Evolutionary conservation across 768 basidiomycete genomes (phyloP).

Genomic region (Termitomyces sp.): DNA sequence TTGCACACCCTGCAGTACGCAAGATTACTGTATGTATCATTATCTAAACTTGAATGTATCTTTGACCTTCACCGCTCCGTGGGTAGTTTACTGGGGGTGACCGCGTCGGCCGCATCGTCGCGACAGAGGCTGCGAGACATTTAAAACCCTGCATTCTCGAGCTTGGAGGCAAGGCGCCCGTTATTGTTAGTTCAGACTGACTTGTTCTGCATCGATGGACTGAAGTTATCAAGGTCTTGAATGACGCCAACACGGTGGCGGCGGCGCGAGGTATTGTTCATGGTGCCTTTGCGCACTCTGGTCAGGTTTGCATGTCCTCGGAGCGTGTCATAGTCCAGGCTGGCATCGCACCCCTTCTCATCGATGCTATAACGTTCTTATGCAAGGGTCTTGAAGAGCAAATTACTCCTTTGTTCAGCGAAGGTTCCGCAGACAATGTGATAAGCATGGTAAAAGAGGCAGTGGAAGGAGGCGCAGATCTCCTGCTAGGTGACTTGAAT

Average conservation of each 20-base stretch:
- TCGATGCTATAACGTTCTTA: conserved; percentile 26
- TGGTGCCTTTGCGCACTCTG: conserved; percentile 40
- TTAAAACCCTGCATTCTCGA: conserved; percentile 53
- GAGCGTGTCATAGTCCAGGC: conserved; percentile 51
- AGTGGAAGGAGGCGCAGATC: conserved; percentile 34
- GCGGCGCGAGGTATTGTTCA: conserved; percentile 45
- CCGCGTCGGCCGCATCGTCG: conserved; percentile 45
- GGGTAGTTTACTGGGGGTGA: conserved; percentile 51
- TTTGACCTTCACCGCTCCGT: background rate
- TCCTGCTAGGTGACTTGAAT: conserved; percentile 37
- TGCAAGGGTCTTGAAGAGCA: conserved; percentile 27
- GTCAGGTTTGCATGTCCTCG: conserved; percentile 56
- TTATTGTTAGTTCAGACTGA: conserved; percentile 30
- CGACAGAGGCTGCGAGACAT: conserved; percentile 47
- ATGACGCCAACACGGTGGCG: conserved; percentile 45
- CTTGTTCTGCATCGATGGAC: background rate
- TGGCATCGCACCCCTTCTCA: conserved; percentile 28
- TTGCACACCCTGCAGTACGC: conserved; percentile 46
- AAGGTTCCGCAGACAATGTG: conserved; percentile 39
- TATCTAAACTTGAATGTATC: background rate
- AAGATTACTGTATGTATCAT: conserved; percentile 41
- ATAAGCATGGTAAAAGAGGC: conserved; percentile 39
- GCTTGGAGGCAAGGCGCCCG: conserved; percentile 50
- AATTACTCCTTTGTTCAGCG: conserved; percentile 33
- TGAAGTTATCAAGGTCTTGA: conserved; percentile 30